Base-by-base conservation (phyloP, 2,329 filamentous ascomycete species). In the Pyrenochaeta sp. region DNA sequence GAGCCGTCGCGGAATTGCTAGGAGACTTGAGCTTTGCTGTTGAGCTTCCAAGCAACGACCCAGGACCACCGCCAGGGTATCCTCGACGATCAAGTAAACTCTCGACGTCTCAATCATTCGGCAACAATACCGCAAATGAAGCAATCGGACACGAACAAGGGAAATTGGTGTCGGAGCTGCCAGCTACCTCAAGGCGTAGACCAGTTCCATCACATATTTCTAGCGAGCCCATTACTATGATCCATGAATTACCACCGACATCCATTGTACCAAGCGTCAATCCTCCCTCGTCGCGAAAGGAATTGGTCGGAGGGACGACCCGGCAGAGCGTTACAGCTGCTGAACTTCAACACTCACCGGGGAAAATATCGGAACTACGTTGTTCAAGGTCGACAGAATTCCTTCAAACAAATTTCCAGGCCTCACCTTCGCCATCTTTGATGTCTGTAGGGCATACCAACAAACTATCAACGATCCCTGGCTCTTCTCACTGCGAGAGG, bases 1-100 rank as follows among this genome's bases (percentile, higher is more conserved):
- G 28, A 7, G 22, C 15, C 28, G 42, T 64, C 7, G 44, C 49
- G 9, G 65, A 66, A 32, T 32, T 64, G 27, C 15, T 62, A 13
- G 59, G 61, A 15, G 57, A 64, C 39, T 30, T 60, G 7, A 43
- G 10, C n/a, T 58, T 66, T 24, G 44, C 52, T 12, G 53, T 39
- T 9, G 59, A 66, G 36, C 37, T 62, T 19, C 51, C 61, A 3
- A 52, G 34, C 13, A 52, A 56, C 43, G 56, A 59, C 30, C 51
- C 50, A 53, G 54, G 37, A 8, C 52, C 54, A 22, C 39, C 50
- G 27, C 54, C 49, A 5, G 54, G 49, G 12, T 44, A 44, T 44
- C 42, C 42, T 44, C 42, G 10, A 8, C 42, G 25, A n/a, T 19
- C 45, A 28, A 19, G 15, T 43, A 5, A 22, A 25, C 22, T 3